phyloP scores from a whole-genome alignment of 768 basidiomycete genomes.

The Tylopilus felleus region DNA sequence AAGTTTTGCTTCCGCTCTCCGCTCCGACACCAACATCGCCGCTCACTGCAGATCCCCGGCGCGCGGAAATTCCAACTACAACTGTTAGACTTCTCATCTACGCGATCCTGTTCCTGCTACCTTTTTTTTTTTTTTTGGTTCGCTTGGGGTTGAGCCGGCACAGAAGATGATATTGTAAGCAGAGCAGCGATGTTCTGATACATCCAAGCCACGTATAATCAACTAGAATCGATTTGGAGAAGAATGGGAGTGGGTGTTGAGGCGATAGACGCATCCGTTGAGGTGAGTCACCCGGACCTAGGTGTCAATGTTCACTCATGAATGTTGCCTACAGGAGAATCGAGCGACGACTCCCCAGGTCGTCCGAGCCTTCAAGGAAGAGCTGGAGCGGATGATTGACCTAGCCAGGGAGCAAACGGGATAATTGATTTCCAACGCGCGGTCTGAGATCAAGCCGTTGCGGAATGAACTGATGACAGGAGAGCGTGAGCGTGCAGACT shows the following conservation, averaged over 20 bases:
- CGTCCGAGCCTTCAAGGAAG: constrained; percentile 81
- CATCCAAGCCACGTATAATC: constrained; percentile 93
- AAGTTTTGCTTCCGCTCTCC: constrained; percentile 35
- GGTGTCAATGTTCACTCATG: not conserved
- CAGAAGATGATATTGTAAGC: constrained; percentile 74
- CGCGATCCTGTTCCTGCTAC: constrained; percentile 18
- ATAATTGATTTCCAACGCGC: constrained; percentile 75
- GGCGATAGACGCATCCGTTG: constrained; percentile 92
- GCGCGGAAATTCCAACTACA: constrained; percentile 51
- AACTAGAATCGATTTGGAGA: constrained; percentile 87
- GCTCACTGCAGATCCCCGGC: constrained; percentile 9
- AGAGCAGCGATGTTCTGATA: constrained; percentile 51
- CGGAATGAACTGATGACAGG: constrained; percentile 88
- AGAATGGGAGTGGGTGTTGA: constrained; percentile 75
- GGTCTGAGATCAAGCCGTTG: constrained; percentile 73
- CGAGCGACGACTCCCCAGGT: constrained; percentile 78
- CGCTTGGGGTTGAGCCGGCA: constrained; percentile 68
- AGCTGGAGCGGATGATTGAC: constrained; percentile 86
- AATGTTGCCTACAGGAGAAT: constrained; percentile 35
- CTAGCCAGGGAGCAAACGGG: constrained; percentile 86
- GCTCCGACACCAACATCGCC: constrained; percentile 14
- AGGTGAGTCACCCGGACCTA: constrained; percentile 35
- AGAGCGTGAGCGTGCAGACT: constrained; percentile 76
- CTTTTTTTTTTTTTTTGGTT: constrained; percentile 26
- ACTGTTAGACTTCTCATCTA: constrained; percentile 44